Percentiles rank a stretch among this genome's conserved stretches.
Evolutionary conservation across 352 stramenopile genomes (phyloP).

Genomic region (Pythium rishiriense): DNA sequence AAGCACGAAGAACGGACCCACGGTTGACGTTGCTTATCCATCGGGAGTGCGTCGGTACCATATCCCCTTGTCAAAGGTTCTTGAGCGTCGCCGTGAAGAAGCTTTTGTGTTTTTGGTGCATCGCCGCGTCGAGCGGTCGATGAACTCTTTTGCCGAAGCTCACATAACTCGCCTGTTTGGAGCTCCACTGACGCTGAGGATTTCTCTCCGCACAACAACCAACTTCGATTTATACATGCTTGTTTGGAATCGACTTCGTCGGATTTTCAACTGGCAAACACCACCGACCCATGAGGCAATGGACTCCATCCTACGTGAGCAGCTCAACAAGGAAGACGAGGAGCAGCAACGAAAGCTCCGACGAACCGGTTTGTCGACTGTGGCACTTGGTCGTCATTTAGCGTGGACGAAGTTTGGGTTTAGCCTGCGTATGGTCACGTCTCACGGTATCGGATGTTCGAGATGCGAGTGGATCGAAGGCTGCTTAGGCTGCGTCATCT

Average conservation of each 20-base stretch:
- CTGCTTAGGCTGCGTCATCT: conserved; percentile 82
- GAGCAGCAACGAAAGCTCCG: conserved; percentile 21
- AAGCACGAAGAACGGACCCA: conserved; percentile 44
- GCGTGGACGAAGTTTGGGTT: conserved; percentile 77
- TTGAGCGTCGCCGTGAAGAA: conserved; percentile 47
- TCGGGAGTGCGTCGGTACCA: conserved; percentile 62
- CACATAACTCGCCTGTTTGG: conserved; percentile 82
- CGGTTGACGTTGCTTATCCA: conserved; percentile 68
- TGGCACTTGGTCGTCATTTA: conserved; percentile 72
- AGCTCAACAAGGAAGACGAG: conserved; percentile 13
- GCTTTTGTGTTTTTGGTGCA: conserved; percentile 84
- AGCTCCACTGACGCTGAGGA: conserved; percentile 63
- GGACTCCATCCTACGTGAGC: conserved; percentile 20
- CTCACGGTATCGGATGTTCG: conserved; percentile 79
- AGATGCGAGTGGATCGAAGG: conserved; percentile 88
- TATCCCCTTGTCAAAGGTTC: conserved; percentile 56
- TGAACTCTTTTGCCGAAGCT: conserved; percentile 78
- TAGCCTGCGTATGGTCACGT: conserved; percentile 80
- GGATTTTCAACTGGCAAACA: conserved; percentile 85
- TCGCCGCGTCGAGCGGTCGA: conserved; percentile 78
- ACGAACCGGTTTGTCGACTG: conserved; percentile 48
- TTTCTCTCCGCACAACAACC: conserved; percentile 66
- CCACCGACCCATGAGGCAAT: conserved; percentile 39
- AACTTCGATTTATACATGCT: conserved; percentile 77
- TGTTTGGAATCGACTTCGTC: conserved; percentile 73